phyloP scores from a whole-genome alignment of 805 yeast genomes.

The Candida easanensis region DNA sequence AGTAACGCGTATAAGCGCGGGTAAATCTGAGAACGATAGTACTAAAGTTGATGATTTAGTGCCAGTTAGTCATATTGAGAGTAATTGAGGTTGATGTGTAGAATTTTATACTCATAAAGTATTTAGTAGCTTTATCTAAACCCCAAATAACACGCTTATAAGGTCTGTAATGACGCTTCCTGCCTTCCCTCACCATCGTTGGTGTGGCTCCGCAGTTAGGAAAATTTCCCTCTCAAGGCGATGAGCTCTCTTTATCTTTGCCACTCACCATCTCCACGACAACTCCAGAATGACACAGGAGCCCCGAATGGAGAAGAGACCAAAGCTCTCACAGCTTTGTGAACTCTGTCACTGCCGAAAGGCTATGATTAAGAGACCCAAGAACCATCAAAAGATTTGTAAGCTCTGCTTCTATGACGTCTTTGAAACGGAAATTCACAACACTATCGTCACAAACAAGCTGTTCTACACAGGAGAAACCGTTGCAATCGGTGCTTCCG shows the following conservation, averaged over 20 bases:
- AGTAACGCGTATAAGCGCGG: slow-evolving; percentile 5
- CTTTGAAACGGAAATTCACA: slow-evolving; percentile 93
- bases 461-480: slow-evolving; percentile 79
- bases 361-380: slow-evolving; percentile 89
- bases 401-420: slow-evolving; percentile 86
- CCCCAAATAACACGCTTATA: too few relatives aligned
- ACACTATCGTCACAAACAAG: slow-evolving; percentile 69
- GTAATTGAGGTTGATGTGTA: not conserved
- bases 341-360: slow-evolving; percentile 80
- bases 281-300: not conserved
- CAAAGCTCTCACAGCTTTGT: slow-evolving; percentile 52
- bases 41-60: not conserved
- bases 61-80: not conserved
- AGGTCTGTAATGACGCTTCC: too few relatives aligned
- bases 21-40: slow-evolving; percentile 16
- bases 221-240: not conserved
- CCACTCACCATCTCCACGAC: not conserved
- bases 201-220: too few relatives aligned
- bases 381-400: slow-evolving; percentile 85
- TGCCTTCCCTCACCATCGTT: too few relatives aligned
- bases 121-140: too few relatives aligned
- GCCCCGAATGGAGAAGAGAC: slow-evolving; percentile 10
- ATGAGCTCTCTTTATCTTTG: not conserved
- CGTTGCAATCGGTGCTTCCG: slow-evolving; percentile 97
- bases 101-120: too few relatives aligned